Percentiles rank a stretch among this genome's conserved stretches.
phyloP scores from a whole-genome alignment of 441 rosid genomes.

The California macrophylla region DNA sequence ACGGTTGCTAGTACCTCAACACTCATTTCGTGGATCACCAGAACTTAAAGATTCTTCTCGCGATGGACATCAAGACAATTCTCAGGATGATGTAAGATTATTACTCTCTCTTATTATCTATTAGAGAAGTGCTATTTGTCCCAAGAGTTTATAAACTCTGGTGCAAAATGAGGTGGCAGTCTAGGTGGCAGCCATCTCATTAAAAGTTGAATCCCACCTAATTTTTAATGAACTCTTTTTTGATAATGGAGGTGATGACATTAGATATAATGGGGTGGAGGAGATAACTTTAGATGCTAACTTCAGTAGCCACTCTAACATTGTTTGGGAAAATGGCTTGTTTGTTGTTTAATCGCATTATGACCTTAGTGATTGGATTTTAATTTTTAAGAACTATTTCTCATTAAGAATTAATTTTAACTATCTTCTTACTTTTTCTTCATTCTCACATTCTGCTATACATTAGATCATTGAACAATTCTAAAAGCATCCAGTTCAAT shows the following conservation, averaged over 20 bases:
- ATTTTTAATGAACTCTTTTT: too few species aligned
- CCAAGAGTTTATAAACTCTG: neutral
- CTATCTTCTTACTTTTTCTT: too few species aligned
- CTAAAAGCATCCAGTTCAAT: neutral
- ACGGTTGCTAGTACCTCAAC: conserved; percentile 38
- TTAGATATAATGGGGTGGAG: too few species aligned
- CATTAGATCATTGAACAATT: neutral
- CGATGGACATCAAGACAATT: conserved; percentile 36
- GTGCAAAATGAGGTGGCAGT: too few species aligned
- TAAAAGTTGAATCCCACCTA: neutral
- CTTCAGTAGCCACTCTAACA: too few species aligned
- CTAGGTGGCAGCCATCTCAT: neutral
- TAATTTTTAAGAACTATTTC: too few species aligned
- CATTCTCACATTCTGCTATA: neutral
- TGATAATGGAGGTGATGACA: too few species aligned
- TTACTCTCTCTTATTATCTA: conserved; percentile 9
- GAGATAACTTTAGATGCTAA: too few species aligned
- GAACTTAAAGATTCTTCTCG: conserved; percentile 45
- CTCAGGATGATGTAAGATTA: conserved; percentile 57
- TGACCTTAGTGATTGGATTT: too few species aligned
- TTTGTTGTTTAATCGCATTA: too few species aligned
- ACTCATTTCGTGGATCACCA: conserved; percentile 37
- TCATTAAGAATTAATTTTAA: too few species aligned
- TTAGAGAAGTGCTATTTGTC: neutral
- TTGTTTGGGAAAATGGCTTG: too few species aligned